A percentile compares a stretch with the other conserved stretches of the same genome.
Evolutionary conservation across 1,284 basidiomycete genomes (phyloP).

Genomic region (Porogramme epimiltina): DNA sequence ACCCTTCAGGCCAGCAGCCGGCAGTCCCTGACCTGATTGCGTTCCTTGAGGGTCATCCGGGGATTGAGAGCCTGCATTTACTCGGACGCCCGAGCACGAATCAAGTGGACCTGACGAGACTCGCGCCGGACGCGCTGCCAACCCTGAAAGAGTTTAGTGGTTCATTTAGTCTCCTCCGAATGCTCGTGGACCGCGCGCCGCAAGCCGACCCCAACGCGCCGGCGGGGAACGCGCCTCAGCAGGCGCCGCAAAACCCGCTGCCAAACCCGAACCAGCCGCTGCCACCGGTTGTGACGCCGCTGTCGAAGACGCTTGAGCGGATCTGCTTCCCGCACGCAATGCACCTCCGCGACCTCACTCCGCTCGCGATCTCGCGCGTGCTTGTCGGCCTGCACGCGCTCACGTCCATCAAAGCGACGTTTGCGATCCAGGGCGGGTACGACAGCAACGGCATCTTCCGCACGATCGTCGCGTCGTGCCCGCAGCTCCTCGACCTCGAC

Average conservation of each 20-base stretch:
- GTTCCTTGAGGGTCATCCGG: conserved; percentile 66
- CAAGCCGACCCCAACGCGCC: conserved; percentile 3
- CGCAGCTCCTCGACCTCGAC: conserved; percentile 60
- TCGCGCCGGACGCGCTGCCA: conserved; percentile 48
- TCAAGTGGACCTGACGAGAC: conserved; percentile 49
- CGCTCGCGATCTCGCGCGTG: conserved; percentile 56
- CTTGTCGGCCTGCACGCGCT: conserved; percentile 57
- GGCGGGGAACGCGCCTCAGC: conserved; percentile 9
- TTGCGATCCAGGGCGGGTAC: conserved; percentile 70
- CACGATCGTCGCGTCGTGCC: conserved; percentile 63
- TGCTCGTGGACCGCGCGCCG: conserved; percentile 35
- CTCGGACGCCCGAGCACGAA: conserved; percentile 54
- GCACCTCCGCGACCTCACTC: conserved; percentile 64
- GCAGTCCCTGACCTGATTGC: conserved; percentile 54
- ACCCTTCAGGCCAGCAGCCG: conserved; percentile 32
- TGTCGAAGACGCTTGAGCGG: conserved; percentile 38
- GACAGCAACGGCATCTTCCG: conserved; percentile 69
- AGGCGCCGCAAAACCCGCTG: conserved; percentile 2
- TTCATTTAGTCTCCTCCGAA: conserved; percentile 63
- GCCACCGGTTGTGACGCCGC: conserved; percentile 28
- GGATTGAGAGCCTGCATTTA: conserved; percentile 53
- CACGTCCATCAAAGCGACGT: conserved; percentile 58
- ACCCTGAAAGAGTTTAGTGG: conserved; percentile 59
- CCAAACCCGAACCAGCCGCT: conserved; percentile 13
- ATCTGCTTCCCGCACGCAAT: conserved; percentile 67